Evolutionary conservation across 1,284 basidiomycete species (phyloP).

Genomic region (Cutaneotrichosporon daszewskae): DNA sequence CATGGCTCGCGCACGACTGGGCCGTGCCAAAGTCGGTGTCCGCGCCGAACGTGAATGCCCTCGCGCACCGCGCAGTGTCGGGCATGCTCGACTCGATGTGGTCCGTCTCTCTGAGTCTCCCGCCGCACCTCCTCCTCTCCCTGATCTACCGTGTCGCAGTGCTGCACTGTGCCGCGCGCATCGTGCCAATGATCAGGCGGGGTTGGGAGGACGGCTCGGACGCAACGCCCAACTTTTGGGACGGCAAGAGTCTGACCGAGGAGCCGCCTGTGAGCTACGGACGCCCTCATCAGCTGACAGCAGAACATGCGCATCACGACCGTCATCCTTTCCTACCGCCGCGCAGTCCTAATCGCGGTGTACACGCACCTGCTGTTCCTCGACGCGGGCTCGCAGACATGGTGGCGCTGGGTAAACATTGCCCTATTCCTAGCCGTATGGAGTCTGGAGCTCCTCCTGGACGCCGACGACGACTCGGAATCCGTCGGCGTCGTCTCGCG

Average conservation of each 20-base stretch:
- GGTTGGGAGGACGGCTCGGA: slow-evolving; percentile 40
- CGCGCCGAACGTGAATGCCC: slow-evolving; percentile 18
- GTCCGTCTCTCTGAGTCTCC: slow-evolving; percentile 31
- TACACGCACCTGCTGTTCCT: slow-evolving; percentile 49
- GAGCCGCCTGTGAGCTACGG: slow-evolving; percentile 40
- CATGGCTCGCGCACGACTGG: slow-evolving; percentile 33
- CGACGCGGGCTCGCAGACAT: slow-evolving; percentile 46
- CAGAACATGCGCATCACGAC: slow-evolving; percentile 46
- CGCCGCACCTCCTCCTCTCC: slow-evolving; percentile 57
- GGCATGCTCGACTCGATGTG: slow-evolving; percentile 31
- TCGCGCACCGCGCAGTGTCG: slow-evolving; percentile 25
- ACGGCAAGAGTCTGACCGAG: slow-evolving; percentile 39
- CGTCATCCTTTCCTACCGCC: slow-evolving; percentile 43
- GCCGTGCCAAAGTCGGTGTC: slow-evolving; percentile 12
- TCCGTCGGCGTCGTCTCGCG: slow-evolving; percentile 17
- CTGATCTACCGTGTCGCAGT: slow-evolving; percentile 75
- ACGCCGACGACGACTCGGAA: slow-evolving; percentile 46
- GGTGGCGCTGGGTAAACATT: slow-evolving; percentile 49
- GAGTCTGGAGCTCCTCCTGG: slow-evolving; percentile 45
- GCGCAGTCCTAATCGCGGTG: slow-evolving; percentile 47
- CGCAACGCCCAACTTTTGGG: slow-evolving; percentile 38
- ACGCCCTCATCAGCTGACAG: not conserved
- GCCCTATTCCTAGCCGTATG: slow-evolving; percentile 46
- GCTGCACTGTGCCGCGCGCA: slow-evolving; percentile 76
- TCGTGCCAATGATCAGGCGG: slow-evolving; percentile 65